Evolutionary conservation across 2,329 filamentous ascomycete species (phyloP), one percentile per base, ranked within the genome.

Genomic region (Rugonectria rugulosa): DNA sequence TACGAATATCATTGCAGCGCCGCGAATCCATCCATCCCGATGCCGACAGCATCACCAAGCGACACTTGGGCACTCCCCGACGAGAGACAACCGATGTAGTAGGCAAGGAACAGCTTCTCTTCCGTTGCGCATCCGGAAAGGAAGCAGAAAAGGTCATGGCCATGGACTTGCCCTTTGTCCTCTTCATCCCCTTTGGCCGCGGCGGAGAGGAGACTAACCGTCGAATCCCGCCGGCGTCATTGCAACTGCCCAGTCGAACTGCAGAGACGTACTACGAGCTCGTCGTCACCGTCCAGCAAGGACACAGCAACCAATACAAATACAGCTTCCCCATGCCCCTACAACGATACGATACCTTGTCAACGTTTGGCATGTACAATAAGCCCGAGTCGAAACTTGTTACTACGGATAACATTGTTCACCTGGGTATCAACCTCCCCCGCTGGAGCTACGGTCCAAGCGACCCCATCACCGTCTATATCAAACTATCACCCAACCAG

Each of bases 291-390:
- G 89, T 99, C 19, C 94, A 98, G 71, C 94, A 98, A 75, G 92
- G 93, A 3, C 88, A 89, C 65, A 86, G 87, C 66, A 87, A 91
- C 59, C 92, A 97, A 76, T 92, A 91, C 75, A 96, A 96, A 75
- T 95, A 96, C 75, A 81, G 87, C 5, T 97, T 97, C 66, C 91
- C 95, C 2, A 90, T 98, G 32, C 94, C 94, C 2, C 86, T 99
- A 65, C 87, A 91, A 64, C 85, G 95, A 70, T 99, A 98, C 78
- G 95, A 99, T 74, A 99, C 94, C 2, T 81, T 99, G 43, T 97
- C 93, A 36, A 98, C 95, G 2, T 99, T 99, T 77, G 95, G 95
- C 75, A 98, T 98, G 95, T 99, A 98, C 80, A 98, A 98, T 76
- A 89, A 92, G 50, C 94, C 93, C 14, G 94, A 97, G 74, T 90